phyloP scores from a whole-genome alignment of 306 rosid genomes.

The Acmispon strigosus region DNA sequence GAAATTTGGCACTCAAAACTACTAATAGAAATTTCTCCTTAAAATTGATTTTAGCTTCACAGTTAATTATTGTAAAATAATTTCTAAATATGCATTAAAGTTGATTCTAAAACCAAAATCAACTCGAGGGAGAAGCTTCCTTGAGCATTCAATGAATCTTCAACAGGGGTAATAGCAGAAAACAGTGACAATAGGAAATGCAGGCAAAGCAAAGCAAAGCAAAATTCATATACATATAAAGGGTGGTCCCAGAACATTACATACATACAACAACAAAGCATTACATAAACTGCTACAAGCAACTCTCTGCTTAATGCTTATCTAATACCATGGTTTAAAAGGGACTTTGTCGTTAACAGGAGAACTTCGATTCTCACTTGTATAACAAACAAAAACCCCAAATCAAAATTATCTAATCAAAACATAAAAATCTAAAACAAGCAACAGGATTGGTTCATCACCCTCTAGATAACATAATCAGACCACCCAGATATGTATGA shows the following conservation, averaged over 20 bases:
- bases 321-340: not conserved
- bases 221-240: not conserved
- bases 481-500: constrained; percentile 69
- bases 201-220: not conserved
- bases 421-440: not conserved
- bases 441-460: not conserved
- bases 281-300: constrained; percentile 6
- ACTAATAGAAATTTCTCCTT: too few relatives aligned
- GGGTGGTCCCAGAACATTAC: constrained; percentile 6
- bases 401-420: not conserved
- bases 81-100: too few relatives aligned
- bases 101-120: too few relatives aligned
- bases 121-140: too few relatives aligned
- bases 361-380: constrained; percentile 55
- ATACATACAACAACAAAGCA: constrained; percentile 18
- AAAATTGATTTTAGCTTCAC: too few relatives aligned
- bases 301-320: constrained; percentile 4
- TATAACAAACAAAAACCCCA: constrained; percentile 26
- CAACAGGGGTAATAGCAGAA: not conserved
- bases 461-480: constrained; percentile 63
- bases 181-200: not conserved
- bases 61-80: too few relatives aligned
- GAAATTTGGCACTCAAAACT: too few relatives aligned
- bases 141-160: not conserved
- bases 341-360: constrained; percentile 30